A percentile compares a stretch with the other conserved stretches of the same genome.
Evolutionary conservation across 305 asterid genomes (phyloP).

Genomic region (Nicotiana rustica): DNA sequence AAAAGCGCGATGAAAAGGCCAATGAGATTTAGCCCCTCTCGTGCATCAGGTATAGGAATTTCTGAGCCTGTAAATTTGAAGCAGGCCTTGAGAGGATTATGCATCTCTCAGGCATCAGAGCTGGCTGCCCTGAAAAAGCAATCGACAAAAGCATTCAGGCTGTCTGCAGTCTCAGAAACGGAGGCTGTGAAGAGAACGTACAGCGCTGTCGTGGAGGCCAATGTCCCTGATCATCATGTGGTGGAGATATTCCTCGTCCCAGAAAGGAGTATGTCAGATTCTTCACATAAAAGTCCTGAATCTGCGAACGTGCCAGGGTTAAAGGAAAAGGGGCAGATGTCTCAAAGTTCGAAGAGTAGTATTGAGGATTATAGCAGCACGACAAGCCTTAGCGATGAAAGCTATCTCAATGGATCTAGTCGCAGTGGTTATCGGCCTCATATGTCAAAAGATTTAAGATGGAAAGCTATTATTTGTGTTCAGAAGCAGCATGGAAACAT

Average conservation of each 20-base stretch:
- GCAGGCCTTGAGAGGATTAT: constrained; percentile 92
- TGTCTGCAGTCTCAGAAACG: constrained; percentile 53
- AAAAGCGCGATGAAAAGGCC: constrained; percentile 91
- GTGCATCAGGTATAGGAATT: constrained; percentile 70
- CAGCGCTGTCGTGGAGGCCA: constrained; percentile 41
- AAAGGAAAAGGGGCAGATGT: constrained; percentile 69
- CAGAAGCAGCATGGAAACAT: constrained; percentile 70
- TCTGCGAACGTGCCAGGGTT: constrained; percentile 51
- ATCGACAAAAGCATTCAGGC: constrained; percentile 57
- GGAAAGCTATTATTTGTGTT: constrained; percentile 76
- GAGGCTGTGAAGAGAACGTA: constrained; percentile 56
- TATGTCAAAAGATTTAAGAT: constrained; percentile 85
- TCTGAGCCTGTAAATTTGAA: constrained; percentile 79
- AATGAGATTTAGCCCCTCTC: constrained; percentile 58
- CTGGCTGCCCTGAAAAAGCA: constrained; percentile 87
- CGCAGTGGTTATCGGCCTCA: constrained; percentile 76
- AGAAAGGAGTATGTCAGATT: constrained; percentile 49
- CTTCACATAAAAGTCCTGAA: constrained; percentile 41
- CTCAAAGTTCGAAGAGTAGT: constrained; percentile 90
- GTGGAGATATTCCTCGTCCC: constrained; percentile 72
- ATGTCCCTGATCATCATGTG: constrained; percentile 46
- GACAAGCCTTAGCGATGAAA: constrained; percentile 75
- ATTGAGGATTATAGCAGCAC: constrained; percentile 72
- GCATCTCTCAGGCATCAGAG: constrained; percentile 95
- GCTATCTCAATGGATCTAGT: constrained; percentile 67